A percentile compares a stretch with the other conserved stretches of the same genome.
phyloP scores from a whole-genome alignment of 371 early-diverging fungal species.

The Capillidium rhysosporum region DNA sequence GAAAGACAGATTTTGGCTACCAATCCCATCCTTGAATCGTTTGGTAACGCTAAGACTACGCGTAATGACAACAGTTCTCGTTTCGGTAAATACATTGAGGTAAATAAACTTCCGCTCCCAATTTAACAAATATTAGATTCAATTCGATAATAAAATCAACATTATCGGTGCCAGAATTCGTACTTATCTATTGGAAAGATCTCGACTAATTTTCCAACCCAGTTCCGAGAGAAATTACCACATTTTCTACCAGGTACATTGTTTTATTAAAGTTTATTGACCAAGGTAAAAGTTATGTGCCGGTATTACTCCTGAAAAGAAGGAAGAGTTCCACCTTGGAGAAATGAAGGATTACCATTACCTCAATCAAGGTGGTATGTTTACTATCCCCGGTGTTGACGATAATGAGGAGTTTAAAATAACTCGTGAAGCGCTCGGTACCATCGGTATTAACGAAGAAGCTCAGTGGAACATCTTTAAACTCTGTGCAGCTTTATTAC shows the following conservation, averaged over 20 bases:
- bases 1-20: constrained; percentile 76
- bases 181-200: constrained; percentile 95
- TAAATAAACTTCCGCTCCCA: constrained; percentile 4
- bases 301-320: constrained; percentile 62
- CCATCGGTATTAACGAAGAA: constrained; percentile 63
- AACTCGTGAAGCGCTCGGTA: constrained; percentile 65
- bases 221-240: constrained; percentile 94
- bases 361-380: constrained; percentile 64
- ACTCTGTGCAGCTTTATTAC: constrained; percentile 73
- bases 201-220: constrained; percentile 91
- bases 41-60: constrained; percentile 99
- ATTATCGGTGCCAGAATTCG: constrained; percentile 92
- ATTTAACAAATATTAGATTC: constrained; percentile 23
- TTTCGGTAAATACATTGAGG: constrained; percentile 98
- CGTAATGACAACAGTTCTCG: constrained; percentile 97
- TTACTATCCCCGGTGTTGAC: constrained; percentile 69
- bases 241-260: constrained; percentile 81
- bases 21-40: constrained; percentile 98
- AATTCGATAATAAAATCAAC: constrained; percentile 50
- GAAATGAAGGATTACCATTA: constrained; percentile 67
- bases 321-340: constrained; percentile 51
- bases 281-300: constrained; percentile 44
- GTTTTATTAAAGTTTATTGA: not conserved
- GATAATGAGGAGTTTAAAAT: constrained; percentile 77
- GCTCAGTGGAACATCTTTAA: constrained; percentile 81